A percentile compares a stretch with the other conserved stretches of the same genome.
These are phyloP conservation scores for Pseudogymnoascus verrucosus DNA, from an alignment of 2,329 filamentous ascomycete genomes.

Conservation along the genomic window DNA sequence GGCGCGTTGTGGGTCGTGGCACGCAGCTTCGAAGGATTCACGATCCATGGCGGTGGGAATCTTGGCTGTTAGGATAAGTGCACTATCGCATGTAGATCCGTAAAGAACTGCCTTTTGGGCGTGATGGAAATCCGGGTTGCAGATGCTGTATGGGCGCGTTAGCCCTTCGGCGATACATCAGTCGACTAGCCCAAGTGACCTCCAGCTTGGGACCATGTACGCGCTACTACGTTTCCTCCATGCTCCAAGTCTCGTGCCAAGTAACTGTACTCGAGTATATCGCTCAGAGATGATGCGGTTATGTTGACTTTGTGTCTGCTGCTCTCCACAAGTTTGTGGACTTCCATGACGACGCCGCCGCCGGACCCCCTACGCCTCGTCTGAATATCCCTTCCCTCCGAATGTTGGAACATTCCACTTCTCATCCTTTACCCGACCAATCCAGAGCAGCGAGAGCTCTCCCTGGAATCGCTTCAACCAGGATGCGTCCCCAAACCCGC, in stretches of 20 bases:
- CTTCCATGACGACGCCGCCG: not conserved
- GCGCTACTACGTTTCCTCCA: constrained; percentile 1
- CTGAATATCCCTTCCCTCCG: not conserved
- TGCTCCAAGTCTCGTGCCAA: constrained; percentile 4
- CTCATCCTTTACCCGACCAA: not conserved
- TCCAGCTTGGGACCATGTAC: not conserved
- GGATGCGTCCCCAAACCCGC: not conserved
- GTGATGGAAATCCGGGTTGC: constrained; percentile 2
- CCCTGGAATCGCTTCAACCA: not conserved
- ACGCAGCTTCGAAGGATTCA: not conserved
- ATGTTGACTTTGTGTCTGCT: not conserved
- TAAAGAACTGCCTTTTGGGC: not conserved
- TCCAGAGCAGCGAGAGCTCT: not conserved
- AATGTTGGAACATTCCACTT: constrained; percentile 1
- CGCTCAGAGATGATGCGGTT: not conserved
- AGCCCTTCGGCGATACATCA: not conserved
- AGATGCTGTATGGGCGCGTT: constrained; percentile 5
- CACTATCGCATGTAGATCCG: not conserved
- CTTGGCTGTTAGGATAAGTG: constrained; percentile 2
- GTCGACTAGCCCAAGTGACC: not conserved
- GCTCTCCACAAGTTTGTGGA: not conserved
- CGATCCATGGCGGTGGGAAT: constrained; percentile 5
- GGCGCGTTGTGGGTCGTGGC: not conserved
- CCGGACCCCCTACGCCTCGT: not conserved
- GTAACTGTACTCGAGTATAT: not conserved